Evolutionary conservation across 306 rosid genomes (phyloP), one percentile per base, ranked within the genome.

Genomic region (Medicago ruthenica): DNA sequence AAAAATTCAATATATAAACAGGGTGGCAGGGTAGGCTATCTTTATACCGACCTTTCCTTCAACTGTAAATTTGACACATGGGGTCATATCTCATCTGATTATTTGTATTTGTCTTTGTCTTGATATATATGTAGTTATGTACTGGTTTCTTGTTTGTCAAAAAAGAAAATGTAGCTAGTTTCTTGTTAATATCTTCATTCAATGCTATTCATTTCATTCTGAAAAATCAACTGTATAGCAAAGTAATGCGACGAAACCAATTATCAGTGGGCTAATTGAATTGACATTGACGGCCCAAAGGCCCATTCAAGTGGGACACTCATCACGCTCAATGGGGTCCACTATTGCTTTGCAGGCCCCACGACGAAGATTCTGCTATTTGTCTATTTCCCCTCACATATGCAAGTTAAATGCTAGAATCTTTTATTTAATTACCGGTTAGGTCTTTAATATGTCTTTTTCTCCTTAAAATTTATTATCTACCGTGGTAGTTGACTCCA

Each of bases 221-320:
- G 24, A 57, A 21, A 57, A 12, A 58, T 58, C 4, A 62, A 34
- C 7, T 34, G 2, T 36, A 16, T 14, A 15, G 2, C 6, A 13
- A 55, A 18, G 58, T 8, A 9, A 67, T 24, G 8, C 8, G 16
- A 10, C 57, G 15, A 76, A 21, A 7, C 6, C 15, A 13, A 66
- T 9, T 11, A 15, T 50, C 1, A 54, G 22, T 62, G 58, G 58
- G 47, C 73, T 55, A 44, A 27, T 31, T 27, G 59, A 45, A 48
- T 70, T 3, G 78, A 42, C 59, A 37, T 45, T n/a, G 47, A 9
- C 36, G 64, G 71, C 71, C 79, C 71, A 66, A 0, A 14, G 42
- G 42, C 42, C 41, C 67, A 61, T 3, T 80, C 41, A 47, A 47
- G 69, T 70, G 70, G 78, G 78, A 31, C 85, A 76, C 65, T 37